Percentiles rank a stretch among this genome's conserved stretches.
These are phyloP conservation scores for Neurospora intermedia DNA, from an alignment of 495 filamentous ascomycete genomes.

Conservation along the genomic window DNA sequence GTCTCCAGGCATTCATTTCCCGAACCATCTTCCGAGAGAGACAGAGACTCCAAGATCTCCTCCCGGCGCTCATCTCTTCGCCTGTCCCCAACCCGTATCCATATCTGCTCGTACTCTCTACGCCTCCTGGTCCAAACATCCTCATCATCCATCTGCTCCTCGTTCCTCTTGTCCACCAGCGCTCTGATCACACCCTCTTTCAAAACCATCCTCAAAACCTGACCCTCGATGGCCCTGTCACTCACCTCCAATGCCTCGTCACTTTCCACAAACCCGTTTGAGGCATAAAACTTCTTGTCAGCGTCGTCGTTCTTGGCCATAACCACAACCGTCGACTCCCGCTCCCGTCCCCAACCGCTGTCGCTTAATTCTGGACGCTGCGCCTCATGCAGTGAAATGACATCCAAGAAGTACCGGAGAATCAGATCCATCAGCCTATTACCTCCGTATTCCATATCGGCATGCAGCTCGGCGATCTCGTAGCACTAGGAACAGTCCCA, in stretches of 20 bases:
- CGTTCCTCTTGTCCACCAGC: neutral
- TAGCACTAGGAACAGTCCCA: constrained; percentile 47
- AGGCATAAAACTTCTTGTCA: neutral
- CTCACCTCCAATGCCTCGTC: neutral
- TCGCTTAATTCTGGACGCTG: neutral
- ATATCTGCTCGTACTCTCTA: neutral
- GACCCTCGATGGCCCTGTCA: neutral
- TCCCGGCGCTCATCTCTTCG: neutral
- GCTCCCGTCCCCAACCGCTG: neutral
- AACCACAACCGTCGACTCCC: neutral
- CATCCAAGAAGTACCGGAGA: neutral
- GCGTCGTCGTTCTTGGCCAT: neutral
- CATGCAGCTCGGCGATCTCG: constrained; percentile 31
- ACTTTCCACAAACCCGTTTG: neutral
- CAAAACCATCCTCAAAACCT: neutral
- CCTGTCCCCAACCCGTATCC: neutral
- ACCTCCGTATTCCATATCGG: neutral
- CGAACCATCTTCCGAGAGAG: neutral
- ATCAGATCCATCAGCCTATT: neutral
- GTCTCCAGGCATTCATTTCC: neutral
- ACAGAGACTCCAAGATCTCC: neutral
- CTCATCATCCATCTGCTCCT: neutral
- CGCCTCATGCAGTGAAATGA: neutral
- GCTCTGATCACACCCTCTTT: neutral
- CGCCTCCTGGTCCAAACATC: neutral